Evolutionary conservation across 768 basidiomycete species (phyloP), one percentile per base, ranked within the genome.

Genomic region (Xerocomus brunneocitrinus): DNA sequence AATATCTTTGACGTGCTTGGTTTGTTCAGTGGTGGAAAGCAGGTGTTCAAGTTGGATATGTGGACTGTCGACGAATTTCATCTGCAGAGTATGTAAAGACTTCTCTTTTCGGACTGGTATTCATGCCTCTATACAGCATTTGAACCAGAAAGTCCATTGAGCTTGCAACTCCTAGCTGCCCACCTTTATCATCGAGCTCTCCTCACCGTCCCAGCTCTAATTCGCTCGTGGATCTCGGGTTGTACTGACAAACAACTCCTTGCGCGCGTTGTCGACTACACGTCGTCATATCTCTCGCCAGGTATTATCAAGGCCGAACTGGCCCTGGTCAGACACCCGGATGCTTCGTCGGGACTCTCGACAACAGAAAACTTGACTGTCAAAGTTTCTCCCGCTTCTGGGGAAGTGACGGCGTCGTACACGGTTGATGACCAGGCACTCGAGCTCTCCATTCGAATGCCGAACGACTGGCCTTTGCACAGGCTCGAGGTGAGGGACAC

Each of bases 371-470:
- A 84, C 54, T 72, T 98, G 54, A 80, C 79, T 8, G 74, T 98
- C 69, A 92, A 90, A 61, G 86, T 97, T 22, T 79, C 84, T 0
- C 71, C 69, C 32, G 79, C 80, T 2, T 79, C 84, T 24, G 84
- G 86, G 55, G 97, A 98, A 68, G 89, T 97, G 40, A 82, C 81
- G 1, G 91, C 87, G 9, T 79, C 81, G 16, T 99, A 95, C 64
- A 74, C 80, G 31, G 87, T 99, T 1, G 97, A 99, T 66, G 97
- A 99, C 41, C 91, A 98, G 65, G 80, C 85, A 47, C 80, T 99
- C 58, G 95, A 98, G 71, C 84, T 99, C 53, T 83, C 79, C 36
- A 73, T 98, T 56, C 82, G 85, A 61, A 83, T 98, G 28, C 97
- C 97, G 5, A 65, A 71, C 2, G 95, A 98, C 63, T 99, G 91